Base-by-base conservation (phyloP, 2,329 filamentous ascomycete genomes). In the Penicillium concentricum region DNA sequence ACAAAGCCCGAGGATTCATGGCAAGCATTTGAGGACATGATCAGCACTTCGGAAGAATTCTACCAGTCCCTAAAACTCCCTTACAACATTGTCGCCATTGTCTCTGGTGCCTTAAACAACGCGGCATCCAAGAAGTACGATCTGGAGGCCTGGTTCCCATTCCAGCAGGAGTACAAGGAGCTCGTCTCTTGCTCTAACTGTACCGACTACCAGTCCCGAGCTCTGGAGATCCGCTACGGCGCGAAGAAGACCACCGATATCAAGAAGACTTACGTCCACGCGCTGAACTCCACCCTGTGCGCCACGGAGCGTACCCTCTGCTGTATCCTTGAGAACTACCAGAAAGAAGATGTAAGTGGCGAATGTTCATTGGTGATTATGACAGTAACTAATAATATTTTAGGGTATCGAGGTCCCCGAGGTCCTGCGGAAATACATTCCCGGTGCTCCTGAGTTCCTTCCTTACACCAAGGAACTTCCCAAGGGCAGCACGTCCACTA, bases 111-210 rank as follows among this genome's bases (percentile, higher is more conserved):
- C 0, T 79, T 99, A 69, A 96, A 96, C 79, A 95, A 92, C 67
- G 89, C 89, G 1, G 88, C 88, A 4, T 81, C 91, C 28, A 97
- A 96, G 83, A 99, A 99, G 78, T 92, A 88, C 73, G 94, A 99
- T 71, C 83, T 99, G 22, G 94, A 99, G 75, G 93, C 94, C 3
- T 96, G 92, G 91, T 96, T 96, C 76, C 92, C 91, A 16, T 95
- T 90, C 82, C 92, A 97, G 76, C 89, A 89, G 68, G 94, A 97
- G 77, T 99, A 97, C 84, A 97, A 97, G 79, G 94, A 97, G 79
- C 85, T 99, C 28, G 94, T 97, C 49, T 96, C 91, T 20, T 96
- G 92, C 83, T 96, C 91, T 60, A 99, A 99, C 79, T 99, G 94
- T 81, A 96, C 91, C 43, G 93, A 97, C 74, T 97, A 97, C 81